Evolutionary conservation across 2,329 filamentous ascomycete genomes (phyloP).

Genomic region (Septoria linicola): DNA sequence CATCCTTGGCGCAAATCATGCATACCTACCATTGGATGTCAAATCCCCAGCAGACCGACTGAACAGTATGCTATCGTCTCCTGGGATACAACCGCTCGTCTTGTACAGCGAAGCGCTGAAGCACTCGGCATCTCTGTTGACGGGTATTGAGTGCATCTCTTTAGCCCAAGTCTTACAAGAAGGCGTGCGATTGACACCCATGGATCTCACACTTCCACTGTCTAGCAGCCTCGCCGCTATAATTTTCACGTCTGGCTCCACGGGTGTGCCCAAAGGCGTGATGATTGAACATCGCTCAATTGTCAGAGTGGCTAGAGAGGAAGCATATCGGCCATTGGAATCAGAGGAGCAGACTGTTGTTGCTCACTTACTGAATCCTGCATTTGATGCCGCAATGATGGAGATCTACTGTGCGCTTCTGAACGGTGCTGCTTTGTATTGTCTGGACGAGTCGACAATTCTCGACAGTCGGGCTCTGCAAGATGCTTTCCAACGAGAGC

Average conservation of each 20-base stretch:
- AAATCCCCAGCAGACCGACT: conserved; percentile 3
- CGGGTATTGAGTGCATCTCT: conserved; percentile 1
- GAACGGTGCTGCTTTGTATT: conserved; percentile 10
- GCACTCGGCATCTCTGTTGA: not conserved
- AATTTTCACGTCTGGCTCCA: conserved; percentile 24
- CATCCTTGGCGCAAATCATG: conserved; percentile 9
- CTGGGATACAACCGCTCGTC: not conserved
- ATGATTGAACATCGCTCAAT: conserved; percentile 20
- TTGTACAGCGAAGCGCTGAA: not conserved
- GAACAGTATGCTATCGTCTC: conserved; percentile 1
- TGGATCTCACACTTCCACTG: conserved; percentile 5
- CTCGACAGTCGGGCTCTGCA: conserved; percentile 3
- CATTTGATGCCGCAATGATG: conserved; percentile 35
- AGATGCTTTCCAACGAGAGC: not conserved
- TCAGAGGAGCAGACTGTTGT: not conserved
- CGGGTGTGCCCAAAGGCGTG: conserved; percentile 26
- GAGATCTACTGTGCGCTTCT: conserved; percentile 37
- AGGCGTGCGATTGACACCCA: not conserved
- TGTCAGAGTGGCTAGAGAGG: conserved; percentile 4
- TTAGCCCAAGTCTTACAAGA: conserved; percentile 1
- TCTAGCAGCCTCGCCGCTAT: conserved; percentile 14
- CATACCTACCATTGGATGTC: conserved; percentile 14
- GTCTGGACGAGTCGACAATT: not conserved
- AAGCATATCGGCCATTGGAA: conserved; percentile 1
- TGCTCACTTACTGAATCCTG: conserved; percentile 9